Percentiles rank a stretch among this genome's conserved stretches.
phyloP scores from a whole-genome alignment of 2,329 filamentous ascomycete genomes.

The Colletotrichum scovillei region DNA sequence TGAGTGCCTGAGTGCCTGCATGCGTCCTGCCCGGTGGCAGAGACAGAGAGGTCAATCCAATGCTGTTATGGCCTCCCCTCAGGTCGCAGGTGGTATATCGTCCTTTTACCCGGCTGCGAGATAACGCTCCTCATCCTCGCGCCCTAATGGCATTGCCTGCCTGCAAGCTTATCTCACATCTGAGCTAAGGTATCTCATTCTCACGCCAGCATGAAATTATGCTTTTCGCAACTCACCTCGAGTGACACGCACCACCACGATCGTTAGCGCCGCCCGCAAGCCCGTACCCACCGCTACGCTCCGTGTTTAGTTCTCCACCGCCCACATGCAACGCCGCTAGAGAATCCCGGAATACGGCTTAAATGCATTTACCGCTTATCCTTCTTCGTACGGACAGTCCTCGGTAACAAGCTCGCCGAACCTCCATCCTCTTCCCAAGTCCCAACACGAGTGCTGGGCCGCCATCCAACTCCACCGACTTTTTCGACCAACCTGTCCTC shows the following conservation, averaged over 20 bases:
- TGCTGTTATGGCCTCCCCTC: not conserved
- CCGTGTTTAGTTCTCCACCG: conserved; percentile 3
- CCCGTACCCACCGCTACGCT: conserved; percentile 20
- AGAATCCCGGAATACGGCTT: conserved; percentile 11
- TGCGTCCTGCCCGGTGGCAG: conserved; percentile 6
- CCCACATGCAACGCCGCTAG: conserved; percentile 24
- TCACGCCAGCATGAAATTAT: conserved; percentile 23
- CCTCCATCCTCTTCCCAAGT: conserved; percentile 30
- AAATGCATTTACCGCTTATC: conserved; percentile 32
- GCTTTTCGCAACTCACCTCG: conserved; percentile 17
- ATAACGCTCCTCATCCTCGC: conserved; percentile 15
- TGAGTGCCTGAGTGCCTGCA: not conserved
- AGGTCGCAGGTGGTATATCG: conserved; percentile 1
- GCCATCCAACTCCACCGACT: conserved; percentile 33
- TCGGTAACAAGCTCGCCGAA: conserved; percentile 26
- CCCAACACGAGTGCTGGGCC: conserved; percentile 32
- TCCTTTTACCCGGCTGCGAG: conserved; percentile 8
- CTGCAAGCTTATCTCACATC: conserved; percentile 23
- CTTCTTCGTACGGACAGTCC: not conserved
- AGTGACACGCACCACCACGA: conserved; percentile 26
- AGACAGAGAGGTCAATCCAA: not conserved
- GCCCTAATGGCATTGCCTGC: conserved; percentile 2
- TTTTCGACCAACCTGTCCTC: conserved; percentile 24
- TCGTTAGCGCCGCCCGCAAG: conserved; percentile 21
- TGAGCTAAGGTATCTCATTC: conserved; percentile 10